These are phyloP conservation scores for Gonium pectorale DNA, from an alignment of 139 green algal species.

Conservation along the genomic window DNA sequence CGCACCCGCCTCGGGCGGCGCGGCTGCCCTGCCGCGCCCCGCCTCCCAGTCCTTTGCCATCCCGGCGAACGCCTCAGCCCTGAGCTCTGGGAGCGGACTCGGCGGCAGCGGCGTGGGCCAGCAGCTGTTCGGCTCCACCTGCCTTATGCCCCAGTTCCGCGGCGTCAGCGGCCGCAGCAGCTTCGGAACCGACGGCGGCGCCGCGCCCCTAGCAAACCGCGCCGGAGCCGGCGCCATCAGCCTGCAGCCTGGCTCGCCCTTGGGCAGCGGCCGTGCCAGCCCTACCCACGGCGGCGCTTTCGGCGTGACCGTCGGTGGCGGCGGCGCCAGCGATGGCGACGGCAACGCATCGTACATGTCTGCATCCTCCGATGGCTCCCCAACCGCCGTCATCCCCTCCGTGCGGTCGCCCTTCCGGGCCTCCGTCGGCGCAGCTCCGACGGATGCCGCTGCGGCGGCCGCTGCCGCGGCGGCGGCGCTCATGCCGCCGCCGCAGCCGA, in stretches of 20 bases:
- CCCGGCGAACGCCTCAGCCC: too few species aligned
- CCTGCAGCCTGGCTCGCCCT: conserved; percentile 4
- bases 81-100: background rate
- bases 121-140: background rate
- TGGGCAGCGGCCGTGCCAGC: conserved; percentile 30
- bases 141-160: background rate
- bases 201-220: background rate
- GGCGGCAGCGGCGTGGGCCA: background rate
- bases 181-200: background rate
- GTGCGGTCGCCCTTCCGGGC: background rate
- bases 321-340: background rate
- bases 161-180: conserved; percentile 24
- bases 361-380: background rate
- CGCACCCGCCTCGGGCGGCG: too few species aligned
- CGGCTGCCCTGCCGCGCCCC: too few species aligned
- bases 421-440: too few species aligned
- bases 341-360: background rate
- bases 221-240: background rate
- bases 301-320: background rate
- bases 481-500: background rate
- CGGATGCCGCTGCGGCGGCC: too few species aligned
- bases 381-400: background rate
- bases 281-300: background rate
- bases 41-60: too few species aligned
- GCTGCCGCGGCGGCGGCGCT: too few species aligned